Conservation (phyloP, 345 rosid genomes). For the Sonneratia caseolaris region DNA sequence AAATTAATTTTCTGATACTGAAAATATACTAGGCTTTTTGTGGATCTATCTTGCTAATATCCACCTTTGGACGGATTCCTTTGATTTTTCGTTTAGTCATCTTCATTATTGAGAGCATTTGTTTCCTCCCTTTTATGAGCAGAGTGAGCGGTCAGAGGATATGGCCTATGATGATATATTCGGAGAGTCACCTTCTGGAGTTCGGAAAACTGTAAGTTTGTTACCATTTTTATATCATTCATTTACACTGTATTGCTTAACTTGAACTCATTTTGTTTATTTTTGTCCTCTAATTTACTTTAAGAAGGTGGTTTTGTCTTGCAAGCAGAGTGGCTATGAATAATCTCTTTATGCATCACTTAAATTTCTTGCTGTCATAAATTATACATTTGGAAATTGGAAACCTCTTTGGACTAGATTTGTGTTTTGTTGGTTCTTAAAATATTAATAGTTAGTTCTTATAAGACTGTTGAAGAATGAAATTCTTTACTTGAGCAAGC, state of each 20-base stretch:
- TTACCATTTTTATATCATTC: background rate
- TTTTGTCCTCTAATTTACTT: background rate
- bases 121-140: conserved; percentile 20
- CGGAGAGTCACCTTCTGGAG: conserved; percentile 86
- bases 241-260: background rate
- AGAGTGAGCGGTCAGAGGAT: conserved; percentile 84
- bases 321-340: background rate
- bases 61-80: background rate
- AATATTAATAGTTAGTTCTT: background rate
- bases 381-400: background rate
- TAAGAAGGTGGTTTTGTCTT: background rate
- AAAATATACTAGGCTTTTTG: background rate
- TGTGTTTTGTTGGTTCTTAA: background rate
- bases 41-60: background rate
- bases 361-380: background rate
- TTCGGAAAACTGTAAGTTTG: conserved; percentile 42
- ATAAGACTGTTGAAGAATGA: background rate
- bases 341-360: background rate
- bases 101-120: background rate
- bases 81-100: background rate
- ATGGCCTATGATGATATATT: conserved; percentile 86
- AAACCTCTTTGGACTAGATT: background rate
- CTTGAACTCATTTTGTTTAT: background rate
- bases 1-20: background rate
- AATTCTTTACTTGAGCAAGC: background rate